These are phyloP conservation scores for Leccinum rimulosum DNA, from an alignment of 768 basidiomycete genomes.

Conservation along the genomic window DNA sequence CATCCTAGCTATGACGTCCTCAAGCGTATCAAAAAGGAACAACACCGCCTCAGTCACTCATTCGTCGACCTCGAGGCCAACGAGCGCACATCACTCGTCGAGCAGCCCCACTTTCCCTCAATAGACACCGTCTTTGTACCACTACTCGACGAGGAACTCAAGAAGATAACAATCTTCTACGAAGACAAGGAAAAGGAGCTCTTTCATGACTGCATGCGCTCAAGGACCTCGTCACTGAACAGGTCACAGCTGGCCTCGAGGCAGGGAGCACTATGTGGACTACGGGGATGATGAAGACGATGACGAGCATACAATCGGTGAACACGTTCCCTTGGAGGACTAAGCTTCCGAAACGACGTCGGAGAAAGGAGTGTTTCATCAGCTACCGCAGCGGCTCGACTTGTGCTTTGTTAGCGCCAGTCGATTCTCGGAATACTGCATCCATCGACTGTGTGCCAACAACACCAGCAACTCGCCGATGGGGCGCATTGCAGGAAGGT, in stretches of 20 bases:
- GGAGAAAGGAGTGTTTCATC: slow-evolving; percentile 35
- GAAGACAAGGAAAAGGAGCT: too few relatives aligned
- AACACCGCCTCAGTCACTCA: slow-evolving; percentile 27
- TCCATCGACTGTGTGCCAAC: slow-evolving; percentile 1
- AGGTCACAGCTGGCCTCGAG: too few relatives aligned
- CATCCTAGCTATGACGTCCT: slow-evolving; percentile 68
- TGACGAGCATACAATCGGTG: slow-evolving; percentile 32
- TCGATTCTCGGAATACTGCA: slow-evolving; percentile 6
- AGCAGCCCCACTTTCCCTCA: too few relatives aligned
- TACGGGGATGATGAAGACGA: slow-evolving; percentile 54
- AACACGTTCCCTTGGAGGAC: slow-evolving; percentile 29
- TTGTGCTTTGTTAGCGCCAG: neutral
- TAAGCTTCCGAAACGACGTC: slow-evolving; percentile 29
- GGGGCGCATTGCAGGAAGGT: neutral
- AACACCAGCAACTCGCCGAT: neutral
- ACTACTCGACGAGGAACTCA: too few relatives aligned
- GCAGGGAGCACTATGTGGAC: slow-evolving; percentile 16
- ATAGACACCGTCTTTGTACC: too few relatives aligned
- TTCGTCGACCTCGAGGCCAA: too few relatives aligned
- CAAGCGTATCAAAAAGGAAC: slow-evolving; percentile 84
- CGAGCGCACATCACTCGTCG: too few relatives aligned
- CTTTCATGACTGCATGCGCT: too few relatives aligned
- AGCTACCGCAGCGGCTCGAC: slow-evolving; percentile 24
- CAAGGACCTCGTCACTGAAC: too few relatives aligned
- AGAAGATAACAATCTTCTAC: too few relatives aligned